Evolutionary conservation across 495 filamentous ascomycete species (phyloP).

Genomic region (Penicillium bialowiezense): DNA sequence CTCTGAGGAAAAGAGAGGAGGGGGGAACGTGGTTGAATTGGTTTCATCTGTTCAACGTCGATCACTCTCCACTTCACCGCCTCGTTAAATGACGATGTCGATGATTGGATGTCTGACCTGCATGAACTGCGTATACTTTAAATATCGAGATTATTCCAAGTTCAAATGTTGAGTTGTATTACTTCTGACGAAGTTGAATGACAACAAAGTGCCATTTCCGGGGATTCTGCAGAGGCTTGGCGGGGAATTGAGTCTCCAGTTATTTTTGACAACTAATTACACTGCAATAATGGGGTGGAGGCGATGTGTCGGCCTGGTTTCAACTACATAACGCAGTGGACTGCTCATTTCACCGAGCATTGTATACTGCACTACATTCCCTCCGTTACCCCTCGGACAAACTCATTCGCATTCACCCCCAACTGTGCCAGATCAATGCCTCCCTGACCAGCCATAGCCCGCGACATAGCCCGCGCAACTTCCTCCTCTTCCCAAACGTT

Average conservation of each 20-base stretch:
- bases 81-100: conserved; percentile 12
- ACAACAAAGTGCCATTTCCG: conserved; percentile 6
- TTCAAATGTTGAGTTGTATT: too few relatives aligned
- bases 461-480: conserved; percentile 52
- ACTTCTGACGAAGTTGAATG: too few relatives aligned
- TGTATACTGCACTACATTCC: conserved; percentile 8
- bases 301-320: too few relatives aligned
- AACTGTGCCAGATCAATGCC: conserved; percentile 49
- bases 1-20: conserved; percentile 1
- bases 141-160: too few relatives aligned
- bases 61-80: conserved; percentile 29
- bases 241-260: too few relatives aligned
- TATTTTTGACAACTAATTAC: too few relatives aligned
- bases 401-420: conserved; percentile 42
- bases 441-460: conserved; percentile 42
- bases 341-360: too few relatives aligned
- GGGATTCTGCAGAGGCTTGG: not conserved
- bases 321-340: too few relatives aligned
- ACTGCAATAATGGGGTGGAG: too few relatives aligned
- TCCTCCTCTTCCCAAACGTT: conserved; percentile 55
- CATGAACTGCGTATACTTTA: not conserved
- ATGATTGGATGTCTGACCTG: not conserved
- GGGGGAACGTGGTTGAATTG: conserved; percentile 18
- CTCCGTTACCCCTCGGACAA: conserved; percentile 41
- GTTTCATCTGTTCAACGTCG: conserved; percentile 21